Percentiles rank a stretch among this genome's conserved stretches.
phyloP scores from a whole-genome alignment of 257 asterid species.

The Solanum megistacrolobum region DNA sequence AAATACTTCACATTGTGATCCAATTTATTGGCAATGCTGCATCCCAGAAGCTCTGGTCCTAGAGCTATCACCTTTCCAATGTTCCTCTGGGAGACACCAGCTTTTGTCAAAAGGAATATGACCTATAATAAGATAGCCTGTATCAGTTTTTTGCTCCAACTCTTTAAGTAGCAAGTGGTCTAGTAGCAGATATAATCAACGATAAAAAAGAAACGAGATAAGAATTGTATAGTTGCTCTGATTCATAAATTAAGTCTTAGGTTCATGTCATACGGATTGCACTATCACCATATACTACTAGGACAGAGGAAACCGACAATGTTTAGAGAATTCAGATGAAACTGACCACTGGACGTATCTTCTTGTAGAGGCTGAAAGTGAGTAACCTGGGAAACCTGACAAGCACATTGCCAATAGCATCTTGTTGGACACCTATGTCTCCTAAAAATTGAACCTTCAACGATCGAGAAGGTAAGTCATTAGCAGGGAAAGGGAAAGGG shows the following conservation, averaged over 20 bases:
- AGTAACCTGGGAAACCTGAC: constrained; percentile 67
- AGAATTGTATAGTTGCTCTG: background rate
- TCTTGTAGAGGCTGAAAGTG: constrained; percentile 86
- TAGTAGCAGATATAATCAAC: background rate
- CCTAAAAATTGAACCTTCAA: constrained; percentile 75
- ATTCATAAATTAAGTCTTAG: background rate
- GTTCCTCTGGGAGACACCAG: constrained; percentile 61
- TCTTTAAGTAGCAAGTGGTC: background rate
- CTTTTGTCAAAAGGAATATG: constrained; percentile 73
- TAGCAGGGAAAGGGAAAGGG: background rate
- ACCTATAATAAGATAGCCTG: constrained; percentile 27
- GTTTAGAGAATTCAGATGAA: background rate
- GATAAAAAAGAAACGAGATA: background rate
- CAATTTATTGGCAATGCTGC: constrained; percentile 76
- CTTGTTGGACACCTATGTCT: constrained; percentile 76
- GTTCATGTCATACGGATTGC: background rate
- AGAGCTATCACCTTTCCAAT: constrained; percentile 81
- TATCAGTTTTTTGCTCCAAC: background rate
- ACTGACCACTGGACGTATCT: constrained; percentile 84
- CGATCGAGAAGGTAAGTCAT: background rate
- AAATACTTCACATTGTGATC: constrained; percentile 82
- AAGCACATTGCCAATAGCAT: constrained; percentile 58
- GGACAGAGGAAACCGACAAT: background rate
- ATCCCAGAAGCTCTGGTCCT: constrained; percentile 79
- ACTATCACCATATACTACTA: background rate